phyloP scores from a whole-genome alignment of 768 basidiomycete genomes.

The Mycena leptocephala region DNA sequence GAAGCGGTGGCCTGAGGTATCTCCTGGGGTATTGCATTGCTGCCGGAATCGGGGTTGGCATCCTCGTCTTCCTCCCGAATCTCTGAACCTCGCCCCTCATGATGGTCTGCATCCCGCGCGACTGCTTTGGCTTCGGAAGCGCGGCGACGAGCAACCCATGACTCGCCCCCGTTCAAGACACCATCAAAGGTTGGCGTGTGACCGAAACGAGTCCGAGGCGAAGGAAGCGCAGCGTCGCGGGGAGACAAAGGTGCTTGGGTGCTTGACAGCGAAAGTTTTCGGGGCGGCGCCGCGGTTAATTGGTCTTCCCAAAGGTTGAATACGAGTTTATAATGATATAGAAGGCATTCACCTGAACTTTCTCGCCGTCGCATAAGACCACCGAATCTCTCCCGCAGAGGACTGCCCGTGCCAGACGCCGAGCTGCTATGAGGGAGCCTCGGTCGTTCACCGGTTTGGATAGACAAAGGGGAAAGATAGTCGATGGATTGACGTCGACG shows the following conservation, averaged over 20 bases:
- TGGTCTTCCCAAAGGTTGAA: conserved; percentile 65
- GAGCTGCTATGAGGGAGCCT: conserved; percentile 69
- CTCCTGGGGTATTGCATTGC: conserved; percentile 1
- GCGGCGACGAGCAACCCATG: conserved; percentile 78
- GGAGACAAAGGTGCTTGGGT: conserved; percentile 73
- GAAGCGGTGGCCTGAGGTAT: conserved; percentile 14
- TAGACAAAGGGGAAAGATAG: conserved; percentile 73
- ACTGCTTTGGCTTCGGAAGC: conserved; percentile 71
- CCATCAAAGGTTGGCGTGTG: conserved; percentile 80
- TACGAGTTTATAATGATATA: conserved; percentile 23
- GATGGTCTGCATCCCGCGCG: conserved; percentile 57
- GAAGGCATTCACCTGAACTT: conserved; percentile 69
- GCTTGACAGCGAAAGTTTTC: conserved; percentile 80
- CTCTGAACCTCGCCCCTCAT: conserved; percentile 60
- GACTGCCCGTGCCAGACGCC: conserved; percentile 60
- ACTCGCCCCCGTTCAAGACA: conserved; percentile 77
- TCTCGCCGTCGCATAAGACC: conserved; percentile 74
- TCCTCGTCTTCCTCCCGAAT: conserved; percentile 71
- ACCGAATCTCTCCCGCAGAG: conserved; percentile 80
- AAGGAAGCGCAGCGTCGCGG: conserved; percentile 73
- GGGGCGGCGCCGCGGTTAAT: conserved; percentile 66
- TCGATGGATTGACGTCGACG: conserved; percentile 90
- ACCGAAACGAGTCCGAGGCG: conserved; percentile 78
- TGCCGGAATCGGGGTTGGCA: conserved; percentile 25
- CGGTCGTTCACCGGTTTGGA: conserved; percentile 70